Conservation (phyloP, 768 basidiomycete species). For the Trametes meyenii region DNA sequence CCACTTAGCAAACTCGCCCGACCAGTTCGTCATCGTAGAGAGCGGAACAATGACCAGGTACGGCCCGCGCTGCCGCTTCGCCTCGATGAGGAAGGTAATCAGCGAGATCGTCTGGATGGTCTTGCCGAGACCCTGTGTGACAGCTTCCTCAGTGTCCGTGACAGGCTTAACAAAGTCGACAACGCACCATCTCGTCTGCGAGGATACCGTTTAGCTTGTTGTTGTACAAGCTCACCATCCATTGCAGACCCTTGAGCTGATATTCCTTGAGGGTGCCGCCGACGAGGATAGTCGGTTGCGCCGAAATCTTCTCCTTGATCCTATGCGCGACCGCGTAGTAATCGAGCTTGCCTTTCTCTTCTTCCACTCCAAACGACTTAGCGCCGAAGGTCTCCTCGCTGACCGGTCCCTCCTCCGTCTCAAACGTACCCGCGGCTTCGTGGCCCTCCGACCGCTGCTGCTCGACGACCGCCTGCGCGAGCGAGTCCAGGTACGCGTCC, state of each 20-base stretch:
- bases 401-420: slow-evolving; percentile 71
- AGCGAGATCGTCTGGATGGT: slow-evolving; percentile 95
- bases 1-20: slow-evolving; percentile 97
- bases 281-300: slow-evolving; percentile 72
- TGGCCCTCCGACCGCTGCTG: slow-evolving; percentile 77
- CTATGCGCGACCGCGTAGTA: slow-evolving; percentile 96
- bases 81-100: slow-evolving; percentile 92
- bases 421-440: slow-evolving; percentile 45
- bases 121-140: slow-evolving; percentile 83
- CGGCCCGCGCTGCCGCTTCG: slow-evolving; percentile 88
- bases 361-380: slow-evolving; percentile 65
- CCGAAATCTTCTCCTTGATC: slow-evolving; percentile 82
- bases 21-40: slow-evolving; percentile 97
- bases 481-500: slow-evolving; percentile 90
- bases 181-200: slow-evolving; percentile 87
- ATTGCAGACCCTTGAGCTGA: slow-evolving; percentile 92
- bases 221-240: slow-evolving; percentile 98
- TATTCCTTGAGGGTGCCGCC: slow-evolving; percentile 95
- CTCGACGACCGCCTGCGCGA: slow-evolving; percentile 90
- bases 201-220: slow-evolving; percentile 94
- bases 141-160: background rate
- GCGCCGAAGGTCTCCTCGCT: slow-evolving; percentile 93
- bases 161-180: slow-evolving; percentile 13
- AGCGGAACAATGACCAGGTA: slow-evolving; percentile 95
- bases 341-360: slow-evolving; percentile 78